Conservation (phyloP, 257 asterid species). For the Apocynum venetum region DNA sequence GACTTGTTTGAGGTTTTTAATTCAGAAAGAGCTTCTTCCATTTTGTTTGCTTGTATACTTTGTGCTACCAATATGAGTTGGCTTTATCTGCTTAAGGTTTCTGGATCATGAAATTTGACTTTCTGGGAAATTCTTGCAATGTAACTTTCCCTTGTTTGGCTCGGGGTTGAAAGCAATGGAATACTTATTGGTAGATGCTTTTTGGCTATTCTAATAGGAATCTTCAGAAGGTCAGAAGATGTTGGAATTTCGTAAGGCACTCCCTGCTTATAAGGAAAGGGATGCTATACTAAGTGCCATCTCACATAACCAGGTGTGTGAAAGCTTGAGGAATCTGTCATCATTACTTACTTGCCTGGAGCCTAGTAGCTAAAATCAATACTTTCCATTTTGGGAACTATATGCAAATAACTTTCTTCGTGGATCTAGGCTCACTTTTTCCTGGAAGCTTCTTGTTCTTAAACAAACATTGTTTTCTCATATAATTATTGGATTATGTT, state of each 20-base stretch:
- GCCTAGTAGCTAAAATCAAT: background rate
- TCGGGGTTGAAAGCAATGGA: conserved; percentile 12
- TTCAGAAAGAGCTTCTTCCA: background rate
- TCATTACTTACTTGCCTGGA: background rate
- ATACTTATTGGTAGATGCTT: conserved; percentile 8
- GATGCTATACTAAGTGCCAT: conserved; percentile 68
- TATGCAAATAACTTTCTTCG: background rate
- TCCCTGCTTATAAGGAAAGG: conserved; percentile 85
- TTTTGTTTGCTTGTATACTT: background rate
- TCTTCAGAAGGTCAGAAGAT: conserved; percentile 72
- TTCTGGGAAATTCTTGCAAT: background rate
- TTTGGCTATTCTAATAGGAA: conserved; percentile 42
- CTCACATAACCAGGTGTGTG: conserved; percentile 69
- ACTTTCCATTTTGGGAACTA: background rate
- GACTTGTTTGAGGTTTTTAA: conserved; percentile 3
- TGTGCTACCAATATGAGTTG: background rate
- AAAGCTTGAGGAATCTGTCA: conserved; percentile 1
- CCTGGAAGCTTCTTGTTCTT: background rate
- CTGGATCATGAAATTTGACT: background rate
- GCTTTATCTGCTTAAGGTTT: background rate
- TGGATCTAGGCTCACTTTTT: background rate
- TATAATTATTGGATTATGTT: background rate
- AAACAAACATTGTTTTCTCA: background rate
- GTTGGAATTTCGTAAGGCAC: conserved; percentile 62
- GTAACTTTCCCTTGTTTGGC: conserved; percentile 12